phyloP scores from a whole-genome alignment of 352 stramenopile genomes.

The Phytophthora foliorum region DNA sequence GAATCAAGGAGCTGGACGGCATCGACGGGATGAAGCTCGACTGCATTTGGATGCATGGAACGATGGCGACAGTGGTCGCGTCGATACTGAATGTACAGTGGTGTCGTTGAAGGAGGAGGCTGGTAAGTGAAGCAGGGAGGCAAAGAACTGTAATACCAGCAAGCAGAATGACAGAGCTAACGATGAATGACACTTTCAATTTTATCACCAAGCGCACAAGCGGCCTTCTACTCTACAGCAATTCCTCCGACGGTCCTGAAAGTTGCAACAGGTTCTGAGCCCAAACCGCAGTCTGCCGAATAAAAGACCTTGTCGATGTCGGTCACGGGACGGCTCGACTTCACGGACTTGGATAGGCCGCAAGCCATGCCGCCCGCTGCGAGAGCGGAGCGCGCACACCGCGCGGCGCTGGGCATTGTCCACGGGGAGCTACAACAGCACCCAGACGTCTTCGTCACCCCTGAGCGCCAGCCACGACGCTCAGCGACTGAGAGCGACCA shows the following conservation, averaged over 20 bases:
- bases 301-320: conserved; percentile 21
- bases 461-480: not conserved
- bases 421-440: conserved; percentile 1
- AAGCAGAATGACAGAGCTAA: not conserved
- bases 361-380: conserved; percentile 8
- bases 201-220: not conserved
- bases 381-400: conserved; percentile 12
- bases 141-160: no score
- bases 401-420: not conserved
- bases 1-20: no score
- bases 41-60: not conserved
- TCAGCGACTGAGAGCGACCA: not conserved
- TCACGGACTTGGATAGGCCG: conserved; percentile 14
- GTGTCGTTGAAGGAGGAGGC: no score
- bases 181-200: conserved; percentile 1
- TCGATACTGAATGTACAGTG: no score
- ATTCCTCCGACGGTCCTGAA: not conserved
- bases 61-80: not conserved
- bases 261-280: conserved; percentile 2
- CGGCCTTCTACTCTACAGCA: not conserved
- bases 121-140: no score
- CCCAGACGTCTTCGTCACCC: not conserved
- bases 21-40: not conserved
- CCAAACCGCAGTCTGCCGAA: conserved; percentile 12
- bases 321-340: conserved; percentile 16